Conservation (phyloP, 139 green algal species). For the Yamagishiella unicocca region DNA sequence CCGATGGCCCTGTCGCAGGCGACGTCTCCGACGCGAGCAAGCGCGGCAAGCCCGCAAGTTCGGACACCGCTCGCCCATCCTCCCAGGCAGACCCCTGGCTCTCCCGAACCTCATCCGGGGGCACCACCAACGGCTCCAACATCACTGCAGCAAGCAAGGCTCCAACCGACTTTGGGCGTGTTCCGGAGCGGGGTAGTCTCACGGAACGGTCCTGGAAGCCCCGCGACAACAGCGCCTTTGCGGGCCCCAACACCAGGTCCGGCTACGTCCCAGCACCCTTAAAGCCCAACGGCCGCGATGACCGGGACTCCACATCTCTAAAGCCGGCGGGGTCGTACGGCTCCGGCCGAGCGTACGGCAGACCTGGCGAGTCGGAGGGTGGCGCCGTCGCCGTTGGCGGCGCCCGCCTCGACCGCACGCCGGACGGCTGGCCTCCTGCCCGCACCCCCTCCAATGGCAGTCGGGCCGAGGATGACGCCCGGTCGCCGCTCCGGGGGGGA, state of each 20-base stretch:
- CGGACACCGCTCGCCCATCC: not conserved
- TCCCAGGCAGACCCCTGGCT: not conserved
- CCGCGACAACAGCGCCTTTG: not conserved
- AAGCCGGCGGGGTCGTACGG: constrained; percentile 1
- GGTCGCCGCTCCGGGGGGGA: not conserved
- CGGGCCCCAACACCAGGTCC: not conserved
- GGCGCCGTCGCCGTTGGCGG: not conserved
- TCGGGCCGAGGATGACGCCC: not conserved
- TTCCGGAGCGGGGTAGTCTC: not conserved
- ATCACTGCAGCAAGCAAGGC: not conserved
- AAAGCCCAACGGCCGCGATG: not conserved
- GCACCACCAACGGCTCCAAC: not conserved
- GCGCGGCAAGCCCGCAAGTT: not conserved
- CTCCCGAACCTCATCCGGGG: not conserved
- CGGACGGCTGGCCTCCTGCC: not conserved
- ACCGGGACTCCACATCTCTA: not conserved
- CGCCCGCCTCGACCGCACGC: not conserved
- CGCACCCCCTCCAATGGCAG: not conserved
- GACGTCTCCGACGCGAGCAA: not conserved
- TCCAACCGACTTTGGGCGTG: not conserved
- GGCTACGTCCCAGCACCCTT: not conserved
- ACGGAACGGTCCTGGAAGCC: constrained; percentile 7
- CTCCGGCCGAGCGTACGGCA: not conserved
- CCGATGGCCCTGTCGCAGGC: too few species aligned
- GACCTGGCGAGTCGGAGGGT: not conserved